These are phyloP conservation scores for Mikania micrantha DNA, from an alignment of 129 eudicot genomes.

Conservation along the genomic window DNA sequence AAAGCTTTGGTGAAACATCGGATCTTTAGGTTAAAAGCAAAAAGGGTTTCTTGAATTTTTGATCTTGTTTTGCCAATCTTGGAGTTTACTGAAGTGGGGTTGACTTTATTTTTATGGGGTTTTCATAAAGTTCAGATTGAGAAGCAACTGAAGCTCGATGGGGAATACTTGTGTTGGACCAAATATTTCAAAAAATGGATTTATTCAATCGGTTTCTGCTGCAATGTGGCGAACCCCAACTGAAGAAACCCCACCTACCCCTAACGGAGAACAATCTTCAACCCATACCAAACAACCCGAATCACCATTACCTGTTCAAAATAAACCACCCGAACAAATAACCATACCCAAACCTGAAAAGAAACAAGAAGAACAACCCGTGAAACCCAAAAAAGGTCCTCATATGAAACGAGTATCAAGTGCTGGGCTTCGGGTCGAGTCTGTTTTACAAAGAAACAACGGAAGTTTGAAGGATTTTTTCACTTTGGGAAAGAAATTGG, in stretches of 20 bases:
- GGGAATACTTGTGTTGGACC: constrained; percentile 99
- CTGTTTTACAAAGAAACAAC: constrained; percentile 66
- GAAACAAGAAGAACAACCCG: constrained; percentile 32
- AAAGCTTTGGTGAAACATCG: not conserved
- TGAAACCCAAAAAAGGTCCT: constrained; percentile 48
- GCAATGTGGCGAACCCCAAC: constrained; percentile 82
- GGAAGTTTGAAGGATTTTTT: constrained; percentile 75
- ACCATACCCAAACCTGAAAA: constrained; percentile 53
- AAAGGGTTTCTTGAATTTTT: constrained; percentile 12
- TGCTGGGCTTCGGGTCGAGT: constrained; percentile 74
- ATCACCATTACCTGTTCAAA: constrained; percentile 50
- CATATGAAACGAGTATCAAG: constrained; percentile 69
- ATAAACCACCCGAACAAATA: constrained; percentile 66
- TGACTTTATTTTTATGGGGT: constrained; percentile 26
- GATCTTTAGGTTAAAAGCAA: constrained; percentile 16
- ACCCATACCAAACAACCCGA: constrained; percentile 41
- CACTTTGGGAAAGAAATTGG: constrained; percentile 77
- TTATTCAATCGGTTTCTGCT: constrained; percentile 86
- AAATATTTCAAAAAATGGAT: constrained; percentile 53
- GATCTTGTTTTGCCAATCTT: constrained; percentile 11
- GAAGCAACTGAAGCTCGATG: constrained; percentile 38
- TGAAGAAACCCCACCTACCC: constrained; percentile 32
- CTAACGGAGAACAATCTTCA: constrained; percentile 43
- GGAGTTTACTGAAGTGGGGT: constrained; percentile 26
- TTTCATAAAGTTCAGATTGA: constrained; percentile 22